Base-by-base conservation (phyloP, 768 basidiomycete genomes). In the Crepidotus variabilis region DNA sequence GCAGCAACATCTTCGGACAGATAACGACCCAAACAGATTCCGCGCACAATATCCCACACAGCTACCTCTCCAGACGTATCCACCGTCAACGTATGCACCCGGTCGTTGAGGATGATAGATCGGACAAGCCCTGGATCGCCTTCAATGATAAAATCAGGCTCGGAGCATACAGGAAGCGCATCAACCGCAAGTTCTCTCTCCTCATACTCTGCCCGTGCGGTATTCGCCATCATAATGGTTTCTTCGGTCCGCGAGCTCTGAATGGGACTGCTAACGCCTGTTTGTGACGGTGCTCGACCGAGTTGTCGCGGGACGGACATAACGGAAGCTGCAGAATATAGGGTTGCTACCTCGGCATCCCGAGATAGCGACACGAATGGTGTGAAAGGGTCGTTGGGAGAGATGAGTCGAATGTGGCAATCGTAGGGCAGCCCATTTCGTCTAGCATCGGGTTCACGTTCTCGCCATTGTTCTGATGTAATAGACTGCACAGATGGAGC, bases 21-120 rank as follows among this genome's bases (percentile, higher is more conserved):
- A 70, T 85, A 95, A 49, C 78, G 71, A 1, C 96, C 96, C 2
- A 86, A 69, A 69, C 94, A 98, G 1, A 75, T 57, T 0, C 88
- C 87, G 1, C 86, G 78, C 10, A 94, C 80, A 56, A 99, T 84
- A 72, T 98, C 90, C 96, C 96, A 99, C 6, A 93, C 87, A 0
- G 88, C 90, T 10, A 98, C 87, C 62, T 90, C 86, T 5, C 94
- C 94, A 1, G 81, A 78, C 0, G 93, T 96, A 65, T 98, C 90
- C 43, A 97, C 87, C 0, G 93, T 94, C 46, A 99, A 74, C 18
- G 90, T 93, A 65, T 98, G 94, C 61, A 93, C 78, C 57, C 92
- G 80, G 66, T 98, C 93, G 69, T 92, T 97, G 43, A 98, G 73
- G 48, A 96, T 75, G 43, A 90, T 73, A 6, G 85, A 87, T 33